Evolutionary conservation across 148 eudicot genomes (phyloP), one percentile per base, ranked within the genome.

Genomic region (Heliamphora exappendiculata): DNA sequence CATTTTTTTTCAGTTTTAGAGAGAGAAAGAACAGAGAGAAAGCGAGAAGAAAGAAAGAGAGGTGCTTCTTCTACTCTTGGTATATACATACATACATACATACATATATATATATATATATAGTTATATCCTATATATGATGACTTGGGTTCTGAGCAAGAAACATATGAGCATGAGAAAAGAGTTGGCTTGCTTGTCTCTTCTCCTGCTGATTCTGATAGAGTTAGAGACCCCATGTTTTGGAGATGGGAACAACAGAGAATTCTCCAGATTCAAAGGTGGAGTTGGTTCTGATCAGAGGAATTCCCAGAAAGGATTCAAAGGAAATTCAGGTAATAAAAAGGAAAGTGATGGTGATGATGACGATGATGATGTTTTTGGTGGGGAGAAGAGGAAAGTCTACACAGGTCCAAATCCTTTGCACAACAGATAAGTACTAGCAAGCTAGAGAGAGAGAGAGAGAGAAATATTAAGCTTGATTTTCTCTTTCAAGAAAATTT

Each of bases 361-460:
- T 29, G 80, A 54, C 72, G 81, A 50, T 78, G 88, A 74, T 81
- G 84, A 67, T 51, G 79, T 83, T 68, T 87, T 91, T 84, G 93
- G 86, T 47, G 91, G 72, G 81, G 90, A 91, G 72, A 88, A 85
- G 85, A 93, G 97, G 63, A 93, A 80, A 87, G 85, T 93, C 81
- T 82, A 87, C 80, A 90, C 97, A 29, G 97, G 97, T 76, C 95
- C 97, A 60, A 93, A 93, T 79, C 97, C 97, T 75, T 88, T 93
- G 36, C 97, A 93, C 86, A 93, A 93, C 85, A 85, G 95, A 85
- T 92, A 84, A 89, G 86, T 82, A 75, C 66, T 64, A 57, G 29
- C 59, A 5, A 78, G 67, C n/a, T n/a, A 29, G 24, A 17, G 6
- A 42, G 31, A 28, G 29, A 60, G 9, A 78, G 67, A 29, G 24